Evolutionary conservation across 1,284 basidiomycete genomes (phyloP), one percentile per base, ranked within the genome.

Genomic region (Polyporus tsugae): DNA sequence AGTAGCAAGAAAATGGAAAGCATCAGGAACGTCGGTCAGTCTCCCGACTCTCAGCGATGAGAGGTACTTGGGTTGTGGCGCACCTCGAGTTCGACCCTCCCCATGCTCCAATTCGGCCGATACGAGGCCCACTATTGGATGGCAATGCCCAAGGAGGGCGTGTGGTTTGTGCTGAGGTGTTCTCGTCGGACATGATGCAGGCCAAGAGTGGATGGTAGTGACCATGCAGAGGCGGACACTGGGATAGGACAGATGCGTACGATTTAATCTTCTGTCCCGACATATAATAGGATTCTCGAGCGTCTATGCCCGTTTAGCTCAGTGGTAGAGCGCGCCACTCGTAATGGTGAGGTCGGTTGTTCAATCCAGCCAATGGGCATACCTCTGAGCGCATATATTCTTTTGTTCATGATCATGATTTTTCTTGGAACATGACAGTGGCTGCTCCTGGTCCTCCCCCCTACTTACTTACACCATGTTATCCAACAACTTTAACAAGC

Each of bases 131-230:
- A 19, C 64, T 71, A 62, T 77, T 71, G n/a, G 82, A 68, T 0
- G 85, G 81, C 44, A 82, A 80, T 13, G 79, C 78, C 88, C 89
- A 90, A 2, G 79, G 71, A 6, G 86, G 84, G 0, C 66, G 58
- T 2, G 64, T 63, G n/a, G 67, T 67, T 25, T 68, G 69, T 33
- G 60, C 44, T 6, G 63, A 57, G 66, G 66, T 62, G 71, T 73
- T 70, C 19, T 70, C 70, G 66, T 69, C 71, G 22, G 74, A 66
- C 74, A 75, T 75, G 25, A 39, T 66, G 35, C 22, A 25, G 46
- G 22, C 22, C 10, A 25, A 25, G 10, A 13, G 22, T 29, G 7
- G 7, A 15, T 55, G 49, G 46, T 36, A 52, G n/a, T n/a, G n/a
- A n/a, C n/a, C n/a, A n/a, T n/a, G n/a, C n/a, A n/a, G n/a, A n/a